Evolutionary conservation across 805 yeast genomes (phyloP).

Genomic region (Lipomyces yamanashiensis): DNA sequence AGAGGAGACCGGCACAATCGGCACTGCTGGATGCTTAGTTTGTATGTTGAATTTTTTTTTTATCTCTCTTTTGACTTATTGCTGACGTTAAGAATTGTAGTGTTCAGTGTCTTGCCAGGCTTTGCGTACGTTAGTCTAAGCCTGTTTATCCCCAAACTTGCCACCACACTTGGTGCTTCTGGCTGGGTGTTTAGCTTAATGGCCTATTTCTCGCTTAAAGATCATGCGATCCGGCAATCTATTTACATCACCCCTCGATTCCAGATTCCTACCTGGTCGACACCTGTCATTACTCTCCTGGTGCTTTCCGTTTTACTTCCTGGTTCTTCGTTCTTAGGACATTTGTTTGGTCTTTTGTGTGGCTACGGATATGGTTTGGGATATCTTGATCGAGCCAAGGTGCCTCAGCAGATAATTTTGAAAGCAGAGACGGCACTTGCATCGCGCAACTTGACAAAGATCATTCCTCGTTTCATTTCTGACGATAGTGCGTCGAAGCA

Average conservation of each 20-base stretch:
- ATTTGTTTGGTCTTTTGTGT: conserved; percentile 23
- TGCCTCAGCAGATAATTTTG: conserved; percentile 24
- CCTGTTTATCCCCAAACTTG: conserved; percentile 3
- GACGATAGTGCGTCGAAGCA: conserved; percentile 35
- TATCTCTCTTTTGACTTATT: not conserved
- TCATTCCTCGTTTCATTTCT: conserved; percentile 31
- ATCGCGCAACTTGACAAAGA: conserved; percentile 16
- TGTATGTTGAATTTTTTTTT: conserved; percentile 8
- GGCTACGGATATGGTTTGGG: conserved; percentile 35
- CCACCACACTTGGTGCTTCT: conserved; percentile 28
- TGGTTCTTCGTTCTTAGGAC: conserved; percentile 32
- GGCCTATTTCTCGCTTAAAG: conserved; percentile 35
- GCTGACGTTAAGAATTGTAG: not conserved
- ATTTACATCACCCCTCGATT: conserved; percentile 26
- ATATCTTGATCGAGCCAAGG: conserved; percentile 23
- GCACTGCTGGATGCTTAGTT: conserved; percentile 33
- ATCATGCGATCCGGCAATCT: conserved; percentile 25
- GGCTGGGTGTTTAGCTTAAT: conserved; percentile 37
- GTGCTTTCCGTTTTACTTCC: conserved; percentile 33
- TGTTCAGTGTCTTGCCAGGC: conserved; percentile 30
- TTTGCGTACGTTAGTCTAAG: conserved; percentile 24
- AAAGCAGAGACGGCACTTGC: conserved; percentile 19
- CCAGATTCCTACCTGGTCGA: conserved; percentile 35
- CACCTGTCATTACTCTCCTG: conserved; percentile 29
- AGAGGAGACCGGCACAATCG: conserved; percentile 36